phyloP scores from a whole-genome alignment of 805 yeast genomes.

The Wickerhamiella nectarea region DNA sequence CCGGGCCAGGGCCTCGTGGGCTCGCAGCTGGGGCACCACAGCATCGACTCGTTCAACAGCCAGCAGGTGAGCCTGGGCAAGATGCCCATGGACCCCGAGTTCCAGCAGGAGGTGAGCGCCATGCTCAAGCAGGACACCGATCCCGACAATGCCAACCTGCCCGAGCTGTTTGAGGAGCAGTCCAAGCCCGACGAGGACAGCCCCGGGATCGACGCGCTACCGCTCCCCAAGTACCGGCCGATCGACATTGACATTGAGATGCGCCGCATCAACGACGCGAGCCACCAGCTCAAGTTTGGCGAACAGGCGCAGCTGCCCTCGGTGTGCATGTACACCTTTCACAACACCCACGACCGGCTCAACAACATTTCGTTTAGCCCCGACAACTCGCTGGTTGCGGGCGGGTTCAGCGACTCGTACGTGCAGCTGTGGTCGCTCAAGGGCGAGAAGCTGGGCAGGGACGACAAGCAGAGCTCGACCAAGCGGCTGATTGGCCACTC shows the following conservation, averaged over 20 bases:
- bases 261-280: slow-evolving; percentile 63
- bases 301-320: slow-evolving; percentile 74
- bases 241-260: slow-evolving; percentile 70
- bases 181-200: slow-evolving; percentile 37
- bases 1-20: slow-evolving; percentile 13
- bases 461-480: slow-evolving; percentile 23
- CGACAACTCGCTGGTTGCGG: slow-evolving; percentile 78
- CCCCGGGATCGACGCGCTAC: slow-evolving; percentile 62
- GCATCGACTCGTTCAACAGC: slow-evolving; percentile 46
- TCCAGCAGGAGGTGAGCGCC: slow-evolving; percentile 68
- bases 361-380: slow-evolving; percentile 79
- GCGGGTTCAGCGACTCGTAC: slow-evolving; percentile 86
- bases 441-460: slow-evolving; percentile 57
- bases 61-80: slow-evolving; percentile 70
- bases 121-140: slow-evolving; percentile 45
- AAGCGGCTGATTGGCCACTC: slow-evolving; percentile 71
- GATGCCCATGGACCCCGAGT: slow-evolving; percentile 76
- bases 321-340: slow-evolving; percentile 96
- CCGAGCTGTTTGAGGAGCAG: slow-evolving; percentile 52
- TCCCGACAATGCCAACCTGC: slow-evolving; percentile 28
- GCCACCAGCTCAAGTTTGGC: slow-evolving; percentile 57
- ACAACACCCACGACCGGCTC: slow-evolving; percentile 80
- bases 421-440: slow-evolving; percentile 88
- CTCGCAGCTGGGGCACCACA: slow-evolving; percentile 18
- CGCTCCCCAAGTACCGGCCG: slow-evolving; percentile 74